A percentile compares a stretch with the other conserved stretches of the same genome.
These are phyloP conservation scores for Ophiocordyceps sinensis DNA, from an alignment of 2,329 filamentous ascomycete genomes.

Conservation along the genomic window DNA sequence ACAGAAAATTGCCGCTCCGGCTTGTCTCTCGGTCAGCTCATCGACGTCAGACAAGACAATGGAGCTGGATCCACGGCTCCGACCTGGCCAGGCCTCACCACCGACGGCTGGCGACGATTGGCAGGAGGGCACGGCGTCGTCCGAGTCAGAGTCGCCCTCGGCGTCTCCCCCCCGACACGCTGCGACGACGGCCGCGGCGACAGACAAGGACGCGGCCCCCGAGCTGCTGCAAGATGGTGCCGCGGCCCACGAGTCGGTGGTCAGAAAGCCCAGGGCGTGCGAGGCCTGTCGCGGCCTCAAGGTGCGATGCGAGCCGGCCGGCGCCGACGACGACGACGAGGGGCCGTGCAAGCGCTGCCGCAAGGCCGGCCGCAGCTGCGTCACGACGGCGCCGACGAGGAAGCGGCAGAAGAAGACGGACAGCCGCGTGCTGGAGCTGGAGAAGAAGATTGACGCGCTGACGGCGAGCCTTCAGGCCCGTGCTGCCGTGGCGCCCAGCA, in stretches of 20 bases:
- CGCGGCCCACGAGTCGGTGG: slow-evolving; percentile 28
- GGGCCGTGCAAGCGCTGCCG: slow-evolving; percentile 61
- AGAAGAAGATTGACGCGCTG: slow-evolving; percentile 82
- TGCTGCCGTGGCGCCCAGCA: slow-evolving; percentile 1
- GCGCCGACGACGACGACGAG: no score
- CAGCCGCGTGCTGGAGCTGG: slow-evolving; percentile 74
- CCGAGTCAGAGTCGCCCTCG: not conserved
- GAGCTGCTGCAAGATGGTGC: not conserved
- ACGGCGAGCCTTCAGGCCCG: slow-evolving; percentile 62
- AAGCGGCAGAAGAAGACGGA: slow-evolving; percentile 90
- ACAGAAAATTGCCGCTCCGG: not conserved
- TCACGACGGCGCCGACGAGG: slow-evolving; percentile 58
- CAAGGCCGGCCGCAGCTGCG: slow-evolving; percentile 64
- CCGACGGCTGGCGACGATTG: not conserved
- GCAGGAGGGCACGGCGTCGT: not conserved
- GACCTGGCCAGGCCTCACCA: slow-evolving; percentile 7
- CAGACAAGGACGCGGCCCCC: no score
- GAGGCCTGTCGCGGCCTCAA: slow-evolving; percentile 64
- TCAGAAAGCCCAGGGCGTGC: slow-evolving; percentile 57
- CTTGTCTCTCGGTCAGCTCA: not conserved
- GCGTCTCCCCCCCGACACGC: not conserved
- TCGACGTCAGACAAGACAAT: slow-evolving; percentile 5
- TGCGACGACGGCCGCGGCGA: not conserved
- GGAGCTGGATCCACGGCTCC: slow-evolving; percentile 19
- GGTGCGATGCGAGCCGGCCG: slow-evolving; percentile 64